phyloP scores from a whole-genome alignment of 371 early-diverging fungal genomes.

The Phascolomyces articulosus region DNA sequence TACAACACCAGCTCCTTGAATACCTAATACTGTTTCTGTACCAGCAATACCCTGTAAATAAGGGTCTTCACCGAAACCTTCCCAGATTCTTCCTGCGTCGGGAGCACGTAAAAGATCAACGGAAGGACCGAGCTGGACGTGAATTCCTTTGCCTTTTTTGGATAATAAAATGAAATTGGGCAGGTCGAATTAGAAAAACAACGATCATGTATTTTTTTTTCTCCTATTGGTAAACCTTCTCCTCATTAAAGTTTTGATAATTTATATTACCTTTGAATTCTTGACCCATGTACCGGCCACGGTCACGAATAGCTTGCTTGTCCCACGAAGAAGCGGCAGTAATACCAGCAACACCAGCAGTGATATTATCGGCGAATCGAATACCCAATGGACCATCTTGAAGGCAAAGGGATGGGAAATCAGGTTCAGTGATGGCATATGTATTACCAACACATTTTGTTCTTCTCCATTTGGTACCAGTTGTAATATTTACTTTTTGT shows the following conservation, averaged over 20 bases:
- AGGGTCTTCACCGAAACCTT: conserved; percentile 49
- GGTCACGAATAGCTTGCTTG: conserved; percentile 40
- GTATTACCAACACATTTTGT: conserved; percentile 59
- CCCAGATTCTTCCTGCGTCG: conserved; percentile 45
- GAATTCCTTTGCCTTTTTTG: conserved; percentile 33
- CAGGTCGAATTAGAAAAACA: no score
- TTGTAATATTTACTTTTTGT: conserved; percentile 52
- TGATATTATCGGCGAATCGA: conserved; percentile 40
- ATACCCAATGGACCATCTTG: conserved; percentile 56
- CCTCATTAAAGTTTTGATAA: no score
- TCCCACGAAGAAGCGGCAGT: conserved; percentile 62
- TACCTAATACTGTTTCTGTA: conserved; percentile 24
- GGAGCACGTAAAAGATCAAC: conserved; percentile 40
- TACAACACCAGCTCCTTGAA: conserved; percentile 36
- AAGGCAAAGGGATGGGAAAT: conserved; percentile 63
- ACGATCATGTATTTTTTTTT: no score
- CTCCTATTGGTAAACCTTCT: neutral
- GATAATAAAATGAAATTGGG: no score
- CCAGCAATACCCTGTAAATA: conserved; percentile 38
- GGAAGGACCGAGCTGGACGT: conserved; percentile 31
- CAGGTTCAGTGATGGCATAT: conserved; percentile 31
- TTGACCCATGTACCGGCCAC: conserved; percentile 53
- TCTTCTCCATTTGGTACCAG: conserved; percentile 51
- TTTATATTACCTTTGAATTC: conserved; percentile 54
- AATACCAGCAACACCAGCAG: conserved; percentile 56